Base-by-base conservation (phyloP, 495 filamentous ascomycete species). In the Penicillium arizonense region DNA sequence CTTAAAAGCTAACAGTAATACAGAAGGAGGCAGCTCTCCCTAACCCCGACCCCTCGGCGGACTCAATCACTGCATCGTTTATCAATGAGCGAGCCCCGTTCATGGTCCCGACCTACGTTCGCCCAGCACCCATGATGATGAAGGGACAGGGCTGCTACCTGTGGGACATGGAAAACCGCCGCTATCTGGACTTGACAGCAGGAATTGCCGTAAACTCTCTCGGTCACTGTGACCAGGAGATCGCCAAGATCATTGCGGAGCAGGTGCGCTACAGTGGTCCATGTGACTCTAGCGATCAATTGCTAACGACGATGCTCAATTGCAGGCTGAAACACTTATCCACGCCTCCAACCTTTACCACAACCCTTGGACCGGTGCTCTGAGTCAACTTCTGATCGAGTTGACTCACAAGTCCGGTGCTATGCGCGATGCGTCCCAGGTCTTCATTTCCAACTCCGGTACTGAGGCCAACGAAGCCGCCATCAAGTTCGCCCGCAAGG, bases 381-480 rank as follows among this genome's bases (percentile, higher is more conserved):
- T 98, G 40, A 95, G 88, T 53, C 82, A 90, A 67, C 73, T 88
- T n/a, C 78, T 98, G n/a, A 82, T 98, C 30, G 73, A 87, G 35
- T 81, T 83, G 53, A 98, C 94, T 2, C 62, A 75, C 41, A 80
- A 82, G 47, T 83, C 86, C 0, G 91, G 90, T 46, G 86, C 76
- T 37, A 96, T 97, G 87, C 81, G 87, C 57, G 80, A 84, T 61
- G 92, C 88, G 5, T 72, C 81, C n/a, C 80, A 87, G 54, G 90
- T 87, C 0, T 98, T 98, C 72, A 79, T 98, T 58, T 96, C 89
- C 75, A 98, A 97, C 74, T 94, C 89, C 12, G 94, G 94, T 33
- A 85, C 83, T 30, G 94, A 97, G 72, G 94, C 94, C 62, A 98
- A 98, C 69, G 94, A 98, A 73, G 94, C 94, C 1, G 94, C 93